phyloP scores from a whole-genome alignment of 2,329 filamentous ascomycete genomes.

The Colletotrichum sp. region DNA sequence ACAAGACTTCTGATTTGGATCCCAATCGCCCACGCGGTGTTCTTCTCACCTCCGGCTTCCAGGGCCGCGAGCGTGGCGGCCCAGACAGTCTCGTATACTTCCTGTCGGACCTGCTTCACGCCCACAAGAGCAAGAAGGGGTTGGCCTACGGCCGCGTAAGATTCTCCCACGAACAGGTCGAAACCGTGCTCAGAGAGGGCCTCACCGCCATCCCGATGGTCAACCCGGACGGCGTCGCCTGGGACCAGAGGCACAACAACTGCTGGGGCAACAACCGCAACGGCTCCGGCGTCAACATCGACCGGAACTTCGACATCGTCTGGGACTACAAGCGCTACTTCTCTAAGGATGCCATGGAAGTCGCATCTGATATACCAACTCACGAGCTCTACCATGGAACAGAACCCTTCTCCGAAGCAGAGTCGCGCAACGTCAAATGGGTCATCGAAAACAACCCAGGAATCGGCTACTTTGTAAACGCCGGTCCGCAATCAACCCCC shows the following conservation, averaged over 20 bases:
- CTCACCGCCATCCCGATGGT: conserved; percentile 55
- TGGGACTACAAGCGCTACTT: conserved; percentile 57
- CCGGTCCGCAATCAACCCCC: conserved; percentile 56
- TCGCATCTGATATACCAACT: conserved; percentile 36
- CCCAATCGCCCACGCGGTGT: neutral
- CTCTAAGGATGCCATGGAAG: conserved; percentile 31
- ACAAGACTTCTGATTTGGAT: neutral
- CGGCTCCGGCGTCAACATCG: conserved; percentile 54
- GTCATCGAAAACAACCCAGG: conserved; percentile 51
- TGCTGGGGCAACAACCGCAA: conserved; percentile 65
- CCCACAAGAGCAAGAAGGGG: conserved; percentile 51
- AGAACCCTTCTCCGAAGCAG: conserved; percentile 57
- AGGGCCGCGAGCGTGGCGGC: conserved; percentile 62
- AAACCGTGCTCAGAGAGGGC: conserved; percentile 51
- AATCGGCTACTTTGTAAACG: conserved; percentile 61
- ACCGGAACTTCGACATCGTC: conserved; percentile 62
- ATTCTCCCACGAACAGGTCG: conserved; percentile 57
- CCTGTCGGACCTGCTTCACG: conserved; percentile 60
- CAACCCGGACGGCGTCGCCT: conserved; percentile 58
- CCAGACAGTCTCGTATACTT: conserved; percentile 63
- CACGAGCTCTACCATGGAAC: conserved; percentile 58
- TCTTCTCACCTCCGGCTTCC: conserved; percentile 58
- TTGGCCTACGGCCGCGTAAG: conserved; percentile 55
- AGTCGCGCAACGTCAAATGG: conserved; percentile 59
- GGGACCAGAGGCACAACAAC: conserved; percentile 52